Evolutionary conservation across 2,329 filamentous ascomycete species (phyloP).

Genomic region (Fusarium burgessii): DNA sequence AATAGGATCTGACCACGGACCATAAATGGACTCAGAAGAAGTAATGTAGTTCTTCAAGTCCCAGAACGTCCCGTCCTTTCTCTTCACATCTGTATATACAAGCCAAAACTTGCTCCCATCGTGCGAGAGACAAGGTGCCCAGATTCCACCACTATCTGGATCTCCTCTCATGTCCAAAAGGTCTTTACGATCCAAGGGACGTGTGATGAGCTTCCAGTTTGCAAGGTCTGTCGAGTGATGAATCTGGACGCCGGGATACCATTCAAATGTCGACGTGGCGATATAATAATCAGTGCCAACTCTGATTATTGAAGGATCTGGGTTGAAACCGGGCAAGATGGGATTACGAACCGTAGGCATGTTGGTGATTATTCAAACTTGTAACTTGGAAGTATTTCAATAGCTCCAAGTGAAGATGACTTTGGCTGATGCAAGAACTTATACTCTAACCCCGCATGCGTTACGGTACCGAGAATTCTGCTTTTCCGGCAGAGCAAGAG

Average conservation of each 20-base stretch:
- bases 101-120: constrained; percentile 71
- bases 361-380: neutral
- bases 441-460: neutral
- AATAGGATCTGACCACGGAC: constrained; percentile 70
- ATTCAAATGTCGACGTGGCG: constrained; percentile 66
- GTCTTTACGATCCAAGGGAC: constrained; percentile 60
- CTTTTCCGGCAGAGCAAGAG: neutral
- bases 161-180: constrained; percentile 69
- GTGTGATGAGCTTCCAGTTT: constrained; percentile 62
- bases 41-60: constrained; percentile 71
- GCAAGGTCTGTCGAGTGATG: constrained; percentile 64
- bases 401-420: neutral
- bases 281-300: constrained; percentile 66
- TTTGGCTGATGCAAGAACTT: neutral
- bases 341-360: constrained; percentile 64
- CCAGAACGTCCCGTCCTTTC: constrained; percentile 74
- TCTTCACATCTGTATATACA: constrained; percentile 74
- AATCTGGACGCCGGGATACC: constrained; percentile 66
- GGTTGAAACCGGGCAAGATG: constrained; percentile 67
- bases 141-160: constrained; percentile 69
- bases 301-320: constrained; percentile 65
- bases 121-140: constrained; percentile 72
- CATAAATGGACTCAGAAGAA: constrained; percentile 57
- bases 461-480: neutral
- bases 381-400: neutral